Evolutionary conservation across 2,329 filamentous ascomycete species (phyloP).

Genomic region (Aspergillus caelatus): DNA sequence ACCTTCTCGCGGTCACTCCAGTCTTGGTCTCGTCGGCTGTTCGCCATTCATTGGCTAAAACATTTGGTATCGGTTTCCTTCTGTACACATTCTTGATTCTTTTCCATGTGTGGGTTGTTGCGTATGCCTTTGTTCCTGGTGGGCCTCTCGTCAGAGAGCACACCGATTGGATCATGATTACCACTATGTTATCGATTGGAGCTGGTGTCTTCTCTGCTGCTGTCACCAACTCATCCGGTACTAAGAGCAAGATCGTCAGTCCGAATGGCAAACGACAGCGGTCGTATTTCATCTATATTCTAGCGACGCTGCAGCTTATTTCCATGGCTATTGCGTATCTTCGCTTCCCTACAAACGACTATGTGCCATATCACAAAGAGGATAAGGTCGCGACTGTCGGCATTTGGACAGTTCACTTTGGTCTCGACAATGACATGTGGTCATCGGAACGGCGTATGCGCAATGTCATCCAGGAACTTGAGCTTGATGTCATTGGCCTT

Average conservation of each 20-base stretch:
- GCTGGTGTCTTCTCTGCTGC: conserved; percentile 75
- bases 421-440: conserved; percentile 98
- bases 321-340: conserved; percentile 81
- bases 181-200: conserved; percentile 81
- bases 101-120: conserved; percentile 99
- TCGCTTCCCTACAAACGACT: conserved; percentile 90
- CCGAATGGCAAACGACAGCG: conserved; percentile 54
- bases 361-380: conserved; percentile 84
- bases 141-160: conserved; percentile 89
- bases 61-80: conserved; percentile 87
- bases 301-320: conserved; percentile 76
- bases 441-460: conserved; percentile 93
- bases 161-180: conserved; percentile 93
- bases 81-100: conserved; percentile 92
- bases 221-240: conserved; percentile 55
- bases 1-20: conserved; percentile 78
- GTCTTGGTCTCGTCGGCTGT: conserved; percentile 76
- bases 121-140: conserved; percentile 96
- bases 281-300: conserved; percentile 70
- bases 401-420: conserved; percentile 99
- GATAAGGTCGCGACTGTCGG: conserved; percentile 88
- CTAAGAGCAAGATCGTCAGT: conserved; percentile 42
- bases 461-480: conserved; percentile 87
- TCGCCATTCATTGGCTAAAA: conserved; percentile 73
- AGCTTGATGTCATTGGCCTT: conserved; percentile 95